Base-by-base conservation (phyloP, 306 rosid genomes). In the Ziziphus jujuba region DNA sequence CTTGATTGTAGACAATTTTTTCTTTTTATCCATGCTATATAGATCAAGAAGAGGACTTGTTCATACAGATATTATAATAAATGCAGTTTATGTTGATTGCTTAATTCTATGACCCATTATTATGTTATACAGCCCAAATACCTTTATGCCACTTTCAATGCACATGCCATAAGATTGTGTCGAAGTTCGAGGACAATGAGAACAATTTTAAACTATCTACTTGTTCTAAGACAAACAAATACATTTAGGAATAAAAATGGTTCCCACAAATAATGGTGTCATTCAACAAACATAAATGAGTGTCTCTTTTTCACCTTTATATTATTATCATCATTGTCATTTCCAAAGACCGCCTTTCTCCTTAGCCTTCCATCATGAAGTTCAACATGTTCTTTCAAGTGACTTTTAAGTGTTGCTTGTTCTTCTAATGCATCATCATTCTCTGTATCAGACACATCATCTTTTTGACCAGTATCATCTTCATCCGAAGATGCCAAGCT, bases 281-380 rank as follows among this genome's bases (percentile, higher is more conserved):
- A 23, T 50, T 21, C 43, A 34, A 66, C n/a, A 65, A 61, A 69
- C 6, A 59, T 51, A 40, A 66, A 43, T 50, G 59, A 16, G 61
- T 24, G 56, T 61, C 62, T 75, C 40, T 23, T 19, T 20, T 49
- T 77, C 75, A 90, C 97, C 97, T 75, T 80, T 73, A 66, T 25
- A 67, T 75, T 82, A n/a, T 63, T 76, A 66, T 70, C 78, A 72
- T 75, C 84, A 67, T 62, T 65, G n/a, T 83, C 95, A 68, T 82
- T 63, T 73, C 75, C 84, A 79, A 93, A 90, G 24, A 83, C 49
- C 49, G 79, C 91, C 77, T 77, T 86, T 75, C 98, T 79, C 80
- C 98, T 88, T 9, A 24, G 72, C 73, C 97, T 83, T 77, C 97
- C 98, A 65, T 74, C 85, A 72, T 79, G 80, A 84, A 82, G 71